phyloP scores from a whole-genome alignment of 2,329 filamentous ascomycete species.

The Cercospora sp. region DNA sequence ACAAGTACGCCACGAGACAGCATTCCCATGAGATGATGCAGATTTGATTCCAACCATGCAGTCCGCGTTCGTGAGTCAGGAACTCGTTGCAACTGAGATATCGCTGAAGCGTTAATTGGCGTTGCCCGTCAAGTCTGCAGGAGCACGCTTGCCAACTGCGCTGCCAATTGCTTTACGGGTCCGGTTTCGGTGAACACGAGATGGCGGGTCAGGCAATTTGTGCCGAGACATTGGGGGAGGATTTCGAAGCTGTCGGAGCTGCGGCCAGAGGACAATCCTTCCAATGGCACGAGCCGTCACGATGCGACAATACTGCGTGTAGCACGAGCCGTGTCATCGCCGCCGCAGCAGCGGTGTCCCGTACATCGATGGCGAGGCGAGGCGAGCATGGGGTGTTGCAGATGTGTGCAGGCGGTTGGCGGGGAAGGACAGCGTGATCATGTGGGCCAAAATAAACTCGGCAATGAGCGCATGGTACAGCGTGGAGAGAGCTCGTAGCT shows the following conservation, averaged over 20 bases:
- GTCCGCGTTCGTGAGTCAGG: background rate
- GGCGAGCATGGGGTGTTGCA: background rate
- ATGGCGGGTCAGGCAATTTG: background rate
- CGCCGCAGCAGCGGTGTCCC: background rate
- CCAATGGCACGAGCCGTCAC: background rate
- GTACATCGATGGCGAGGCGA: background rate
- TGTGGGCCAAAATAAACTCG: background rate
- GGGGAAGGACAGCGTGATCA: background rate
- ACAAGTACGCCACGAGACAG: background rate
- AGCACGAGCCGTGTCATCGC: background rate
- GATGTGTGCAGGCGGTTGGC: background rate
- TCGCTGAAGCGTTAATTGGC: background rate
- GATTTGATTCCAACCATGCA: background rate
- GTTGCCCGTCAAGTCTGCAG: background rate
- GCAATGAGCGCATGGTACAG: background rate
- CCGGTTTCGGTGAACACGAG: background rate
- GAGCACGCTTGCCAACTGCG: background rate
- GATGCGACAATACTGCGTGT: background rate
- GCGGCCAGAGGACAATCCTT: background rate
- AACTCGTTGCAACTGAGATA: background rate
- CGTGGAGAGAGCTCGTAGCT: background rate
- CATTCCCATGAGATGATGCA: background rate
- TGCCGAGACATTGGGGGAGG: background rate
- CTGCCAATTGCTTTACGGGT: background rate
- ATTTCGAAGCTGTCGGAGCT: background rate